Conservation (phyloP, 768 basidiomycete species). For the Rhodosporidiobolus odoratus region DNA sequence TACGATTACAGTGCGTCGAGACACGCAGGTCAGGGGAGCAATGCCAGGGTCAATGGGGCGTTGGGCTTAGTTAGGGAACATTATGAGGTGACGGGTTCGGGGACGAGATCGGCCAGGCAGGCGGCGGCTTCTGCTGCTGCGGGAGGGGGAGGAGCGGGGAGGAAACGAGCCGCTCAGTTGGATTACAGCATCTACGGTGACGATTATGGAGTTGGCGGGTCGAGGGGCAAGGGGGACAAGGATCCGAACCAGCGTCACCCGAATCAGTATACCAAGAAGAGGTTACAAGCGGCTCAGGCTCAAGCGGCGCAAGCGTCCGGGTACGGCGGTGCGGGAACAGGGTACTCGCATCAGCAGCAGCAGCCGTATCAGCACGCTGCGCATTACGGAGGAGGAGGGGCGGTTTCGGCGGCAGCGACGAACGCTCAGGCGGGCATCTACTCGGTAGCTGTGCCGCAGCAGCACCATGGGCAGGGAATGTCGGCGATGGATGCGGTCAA, state of each 20-base stretch:
- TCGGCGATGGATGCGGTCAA: constrained; percentile 17
- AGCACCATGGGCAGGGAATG: constrained; percentile 6
- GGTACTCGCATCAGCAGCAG: no score
- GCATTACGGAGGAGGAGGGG: neutral
- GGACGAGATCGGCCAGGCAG: no score
- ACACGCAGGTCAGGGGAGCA: constrained; percentile 23
- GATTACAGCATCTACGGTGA: constrained; percentile 28
- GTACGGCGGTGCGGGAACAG: no score
- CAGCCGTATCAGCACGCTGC: no score
- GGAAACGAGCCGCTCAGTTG: constrained; percentile 13
- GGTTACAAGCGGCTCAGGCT: neutral
- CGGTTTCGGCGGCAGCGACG: neutral
- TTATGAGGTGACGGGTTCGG: constrained; percentile 15
- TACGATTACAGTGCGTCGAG: constrained; percentile 29
- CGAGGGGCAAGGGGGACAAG: neutral
- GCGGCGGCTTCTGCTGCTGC: no score
- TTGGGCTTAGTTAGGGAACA: constrained; percentile 29
- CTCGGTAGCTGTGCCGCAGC: constrained; percentile 5
- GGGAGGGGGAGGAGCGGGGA: neutral
- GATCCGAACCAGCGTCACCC: constrained; percentile 32
- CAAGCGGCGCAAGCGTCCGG: neutral
- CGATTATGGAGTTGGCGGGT: constrained; percentile 9
- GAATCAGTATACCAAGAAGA: constrained; percentile 40
- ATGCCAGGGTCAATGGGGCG: constrained; percentile 6
- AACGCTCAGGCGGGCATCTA: constrained; percentile 13